A percentile compares a stretch with the other conserved stretches of the same genome.
Evolutionary conservation across 306 rosid genomes (phyloP).

Genomic region (Castanea mollissima): DNA sequence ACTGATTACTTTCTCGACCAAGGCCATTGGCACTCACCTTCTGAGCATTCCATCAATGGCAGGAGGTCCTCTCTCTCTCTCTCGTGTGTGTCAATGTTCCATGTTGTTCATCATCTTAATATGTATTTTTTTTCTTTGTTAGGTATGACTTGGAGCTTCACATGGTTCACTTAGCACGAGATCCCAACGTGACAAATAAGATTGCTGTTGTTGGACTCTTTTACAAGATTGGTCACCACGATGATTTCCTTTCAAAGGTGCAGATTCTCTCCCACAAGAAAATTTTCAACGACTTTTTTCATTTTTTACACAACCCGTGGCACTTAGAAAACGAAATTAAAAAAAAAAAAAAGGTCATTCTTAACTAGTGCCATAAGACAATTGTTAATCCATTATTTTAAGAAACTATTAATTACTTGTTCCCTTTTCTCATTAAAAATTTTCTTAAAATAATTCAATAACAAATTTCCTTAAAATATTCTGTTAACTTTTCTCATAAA

Average conservation of each 20-base stretch:
- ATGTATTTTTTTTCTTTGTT: background rate
- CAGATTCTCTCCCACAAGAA: no score
- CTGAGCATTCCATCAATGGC: constrained; percentile 75
- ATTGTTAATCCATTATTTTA: no score
- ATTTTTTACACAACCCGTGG: background rate
- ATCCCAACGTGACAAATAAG: constrained; percentile 19
- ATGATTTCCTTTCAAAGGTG: constrained; percentile 54
- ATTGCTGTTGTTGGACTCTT: constrained; percentile 55
- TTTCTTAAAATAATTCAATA: no score
- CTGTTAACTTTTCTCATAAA: no score
- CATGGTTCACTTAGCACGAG: constrained; percentile 52
- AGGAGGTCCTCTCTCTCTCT: constrained; percentile 31
- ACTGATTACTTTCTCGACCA: constrained; percentile 51
- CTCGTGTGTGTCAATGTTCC: background rate
- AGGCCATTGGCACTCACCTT: constrained; percentile 80
- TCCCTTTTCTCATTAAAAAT: no score
- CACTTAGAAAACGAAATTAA: background rate
- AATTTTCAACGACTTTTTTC: background rate
- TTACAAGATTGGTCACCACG: constrained; percentile 50
- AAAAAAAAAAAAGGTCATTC: no score
- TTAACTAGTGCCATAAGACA: no score
- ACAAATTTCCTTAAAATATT: accelerated
- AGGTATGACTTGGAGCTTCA: constrained; percentile 78
- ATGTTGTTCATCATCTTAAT: background rate
- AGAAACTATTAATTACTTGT: no score